These are phyloP conservation scores for Trichodelitschia bisporula DNA, from an alignment of 495 filamentous ascomycete genomes.

Conservation along the genomic window DNA sequence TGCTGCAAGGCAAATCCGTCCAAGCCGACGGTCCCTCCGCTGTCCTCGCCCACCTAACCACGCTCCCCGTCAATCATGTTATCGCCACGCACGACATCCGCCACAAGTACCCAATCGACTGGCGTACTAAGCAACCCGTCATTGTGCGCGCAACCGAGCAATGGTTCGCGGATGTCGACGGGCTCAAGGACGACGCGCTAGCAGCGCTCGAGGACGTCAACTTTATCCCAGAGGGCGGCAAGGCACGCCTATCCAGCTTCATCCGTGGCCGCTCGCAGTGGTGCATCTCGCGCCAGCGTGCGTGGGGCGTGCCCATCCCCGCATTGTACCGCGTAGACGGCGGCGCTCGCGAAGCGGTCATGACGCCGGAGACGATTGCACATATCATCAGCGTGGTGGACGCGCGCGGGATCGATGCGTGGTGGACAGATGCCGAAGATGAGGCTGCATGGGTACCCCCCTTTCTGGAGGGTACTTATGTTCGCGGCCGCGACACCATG, in stretches of 20 bases:
- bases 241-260: slow-evolving; percentile 53
- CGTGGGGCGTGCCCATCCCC: slow-evolving; percentile 92
- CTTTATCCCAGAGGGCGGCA: slow-evolving; percentile 55
- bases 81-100: slow-evolving; percentile 39
- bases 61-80: slow-evolving; percentile 18
- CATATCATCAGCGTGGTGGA: slow-evolving; percentile 67
- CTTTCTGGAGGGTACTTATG: slow-evolving; percentile 26
- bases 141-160: slow-evolving; percentile 83
- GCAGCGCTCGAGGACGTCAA: slow-evolving; percentile 39
- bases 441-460: slow-evolving; percentile 50
- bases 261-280: slow-evolving; percentile 74
- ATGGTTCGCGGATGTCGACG: slow-evolving; percentile 85
- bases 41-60: slow-evolving; percentile 36
- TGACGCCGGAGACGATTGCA: slow-evolving; percentile 53
- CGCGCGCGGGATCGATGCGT: slow-evolving; percentile 59
- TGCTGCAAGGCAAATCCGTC: slow-evolving; percentile 35
- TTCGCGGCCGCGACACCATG: slow-evolving; percentile 88
- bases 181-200: slow-evolving; percentile 49
- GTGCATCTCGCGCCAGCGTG: slow-evolving; percentile 95
- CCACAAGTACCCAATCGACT: slow-evolving; percentile 96
- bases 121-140: slow-evolving; percentile 80
- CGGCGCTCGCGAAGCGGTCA: slow-evolving; percentile 31
- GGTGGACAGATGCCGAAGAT: slow-evolving; percentile 66
- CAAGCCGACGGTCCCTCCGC: slow-evolving; percentile 36
- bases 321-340: slow-evolving; percentile 49